Percentiles rank a stretch among this genome's conserved stretches.
phyloP scores from a whole-genome alignment of 805 yeast genomes.

The Starmerella khaoyaiensis region DNA sequence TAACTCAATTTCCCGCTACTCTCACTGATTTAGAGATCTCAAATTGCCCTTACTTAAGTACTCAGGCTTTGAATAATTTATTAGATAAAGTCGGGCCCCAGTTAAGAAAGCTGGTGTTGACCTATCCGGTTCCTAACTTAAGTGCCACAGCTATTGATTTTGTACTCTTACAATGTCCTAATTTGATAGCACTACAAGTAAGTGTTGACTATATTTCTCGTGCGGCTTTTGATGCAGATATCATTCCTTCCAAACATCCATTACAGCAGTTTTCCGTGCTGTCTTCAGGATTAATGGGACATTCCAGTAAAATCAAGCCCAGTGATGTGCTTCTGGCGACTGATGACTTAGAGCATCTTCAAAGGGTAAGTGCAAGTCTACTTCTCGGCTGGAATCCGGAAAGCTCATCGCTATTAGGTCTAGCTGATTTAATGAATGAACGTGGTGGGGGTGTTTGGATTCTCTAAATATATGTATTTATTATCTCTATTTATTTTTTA shows the following conservation, averaged over 20 bases:
- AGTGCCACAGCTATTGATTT: constrained; percentile 57
- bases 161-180: constrained; percentile 65
- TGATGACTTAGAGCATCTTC: constrained; percentile 55
- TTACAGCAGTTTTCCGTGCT: constrained; percentile 55
- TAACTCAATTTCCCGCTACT: constrained; percentile 58
- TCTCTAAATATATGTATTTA: neutral
- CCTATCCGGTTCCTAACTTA: constrained; percentile 81
- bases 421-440: constrained; percentile 59
- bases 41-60: constrained; percentile 71
- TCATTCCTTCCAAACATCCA: constrained; percentile 33
- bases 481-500: neutral
- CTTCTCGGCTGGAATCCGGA: constrained; percentile 67
- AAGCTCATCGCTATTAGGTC: constrained; percentile 46
- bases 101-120: constrained; percentile 49
- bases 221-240: constrained; percentile 30
- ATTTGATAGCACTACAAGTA: constrained; percentile 46
- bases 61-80: constrained; percentile 49
- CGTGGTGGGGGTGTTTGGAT: constrained; percentile 47
- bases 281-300: constrained; percentile 74
- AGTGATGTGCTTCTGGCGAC: constrained; percentile 85
- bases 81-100: constrained; percentile 53
- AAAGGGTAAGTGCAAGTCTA: constrained; percentile 52
- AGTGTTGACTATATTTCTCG: constrained; percentile 67
- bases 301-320: constrained; percentile 70
- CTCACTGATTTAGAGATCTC: constrained; percentile 64